Evolutionary conservation across 2,329 filamentous ascomycete genomes (phyloP), one percentile per base, ranked within the genome.

Genomic region (Macrophomina phaseolina): DNA sequence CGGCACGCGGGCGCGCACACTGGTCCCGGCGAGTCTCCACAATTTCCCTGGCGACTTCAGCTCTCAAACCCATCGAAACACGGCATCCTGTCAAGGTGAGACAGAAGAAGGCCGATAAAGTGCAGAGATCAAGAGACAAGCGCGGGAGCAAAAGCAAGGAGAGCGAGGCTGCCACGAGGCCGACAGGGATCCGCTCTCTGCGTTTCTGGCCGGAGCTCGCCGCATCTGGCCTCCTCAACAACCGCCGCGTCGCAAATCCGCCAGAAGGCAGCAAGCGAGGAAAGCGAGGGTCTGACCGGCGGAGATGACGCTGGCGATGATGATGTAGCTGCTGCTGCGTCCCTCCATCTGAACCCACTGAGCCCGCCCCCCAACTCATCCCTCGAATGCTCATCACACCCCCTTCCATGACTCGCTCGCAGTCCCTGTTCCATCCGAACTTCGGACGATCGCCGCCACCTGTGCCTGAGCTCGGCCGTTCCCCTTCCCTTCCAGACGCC

Each of bases 101-200:
- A 62, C 58, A 36, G 36, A 30, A 32, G 42, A 45, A 49, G 40
- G 11, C 12, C 7, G 40, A 42, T 18, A 42, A 30, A 23, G 23
- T 12, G 53, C 16, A 58, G n/a, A 23, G 46, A 8, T 11, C 8
- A 14, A 40, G 23, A 28, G 5, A 40, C 55, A 46, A 49, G 32
- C 32, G 58, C 34, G 42, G 30, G 36, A 12, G 36, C 7, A 38
- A 7, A 38, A 12, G 36, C 36, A 38, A 38, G 11, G 36, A 7
- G 3, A 38, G 36, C 7, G 53, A 11, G 18, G 53, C 58, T 62
- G 58, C 58, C 58, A 49, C 45, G 58, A 62, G 58, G 58, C 16
- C 28, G 58, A 38, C 58, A 48, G 12, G 58, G 58, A 12, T 49
- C 49, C 38, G 38, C n/a, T 45, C 53, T 49, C 52, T 55, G 52